Evolutionary conservation across 2,329 filamentous ascomycete species (phyloP), one percentile per base, ranked within the genome.

Genomic region (Aspergillus caelatus): DNA sequence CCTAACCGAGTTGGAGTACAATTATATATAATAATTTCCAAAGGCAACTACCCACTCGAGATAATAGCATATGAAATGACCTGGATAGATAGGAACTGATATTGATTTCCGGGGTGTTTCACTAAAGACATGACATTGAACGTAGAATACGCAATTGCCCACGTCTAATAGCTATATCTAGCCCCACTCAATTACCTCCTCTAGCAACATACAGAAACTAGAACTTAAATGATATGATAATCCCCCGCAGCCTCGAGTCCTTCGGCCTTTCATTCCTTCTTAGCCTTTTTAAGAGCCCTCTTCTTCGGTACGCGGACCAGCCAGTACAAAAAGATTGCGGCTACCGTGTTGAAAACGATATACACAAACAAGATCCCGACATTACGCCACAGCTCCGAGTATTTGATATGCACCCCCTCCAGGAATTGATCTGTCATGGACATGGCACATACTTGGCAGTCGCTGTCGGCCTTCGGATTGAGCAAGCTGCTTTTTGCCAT

Each of bases 401-500:
- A 84, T 50, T 74, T 71, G n/a, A 80, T 78, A 58, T 75, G 79
- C 39, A 86, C 72, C 10, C 45, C 8, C 6, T 79, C 85, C 0
- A 87, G 82, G n/a, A 89, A 68, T 55, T 87, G 81, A 52, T 85
- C 79, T 57, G 82, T 77, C n/a, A 53, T 67, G 2, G 67, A 64
- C 43, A 78, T 64, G 10, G 68, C 36, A 62, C 77, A 79, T n/a
- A 73, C 91, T 68, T 84, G 81, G 78, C 91, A 94, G 23, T 83
- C 81, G 0, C 74, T 71, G 0, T 80, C 88, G 0, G 85, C 86
- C 4, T 84, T 76, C 0, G 86, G 83, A 70, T 93, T 88, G 4
- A 88, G 78, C 11, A 94, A 78, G 65, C 88, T 89, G 0, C 89
- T 90, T 0, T 76, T 64, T n/a, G 75, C 76, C 0, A 75, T 79